phyloP scores from a whole-genome alignment of 2,329 filamentous ascomycete genomes.

The Cadophora sp. region DNA sequence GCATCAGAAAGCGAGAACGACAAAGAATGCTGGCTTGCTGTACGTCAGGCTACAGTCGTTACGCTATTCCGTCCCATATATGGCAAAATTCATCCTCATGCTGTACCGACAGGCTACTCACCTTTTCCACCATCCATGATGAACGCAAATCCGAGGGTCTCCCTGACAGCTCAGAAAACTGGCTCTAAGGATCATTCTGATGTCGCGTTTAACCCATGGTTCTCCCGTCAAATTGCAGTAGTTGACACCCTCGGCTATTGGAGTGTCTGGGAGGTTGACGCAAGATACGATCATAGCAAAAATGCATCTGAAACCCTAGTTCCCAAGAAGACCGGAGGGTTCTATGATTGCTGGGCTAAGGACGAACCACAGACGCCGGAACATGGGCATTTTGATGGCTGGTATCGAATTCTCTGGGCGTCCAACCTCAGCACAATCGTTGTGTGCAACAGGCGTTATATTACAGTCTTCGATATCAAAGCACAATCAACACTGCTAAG shows the following conservation, averaged over 20 bases:
- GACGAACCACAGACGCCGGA: slow-evolving; percentile 19
- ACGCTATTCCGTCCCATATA: slow-evolving; percentile 50
- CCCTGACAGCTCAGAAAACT: slow-evolving; percentile 58
- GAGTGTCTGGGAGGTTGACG: slow-evolving; percentile 66
- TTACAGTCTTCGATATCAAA: slow-evolving; percentile 42
- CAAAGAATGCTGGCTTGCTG: slow-evolving; percentile 51
- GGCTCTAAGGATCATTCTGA: slow-evolving; percentile 65
- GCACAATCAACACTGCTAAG: slow-evolving; percentile 31
- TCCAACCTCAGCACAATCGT: slow-evolving; percentile 53
- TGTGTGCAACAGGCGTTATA: slow-evolving; percentile 49
- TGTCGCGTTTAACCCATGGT: slow-evolving; percentile 68
- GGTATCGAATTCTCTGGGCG: slow-evolving; percentile 57
- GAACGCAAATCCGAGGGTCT: slow-evolving; percentile 59
- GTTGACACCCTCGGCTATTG: slow-evolving; percentile 71
- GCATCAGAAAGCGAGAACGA: slow-evolving; percentile 49
- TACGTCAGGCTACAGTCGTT: slow-evolving; percentile 50
- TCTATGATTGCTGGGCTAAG: slow-evolving; percentile 35
- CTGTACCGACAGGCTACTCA: slow-evolving; percentile 15
- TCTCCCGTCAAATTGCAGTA: slow-evolving; percentile 66
- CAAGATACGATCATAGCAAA: slow-evolving; percentile 22
- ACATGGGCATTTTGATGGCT: slow-evolving; percentile 46
- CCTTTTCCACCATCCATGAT: slow-evolving; percentile 55
- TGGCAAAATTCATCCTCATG: slow-evolving; percentile 26
- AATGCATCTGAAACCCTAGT: slow-evolving; percentile 23
- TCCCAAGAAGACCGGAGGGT: slow-evolving; percentile 35